A percentile compares a stretch with the other conserved stretches of the same genome.
These are phyloP conservation scores for Xylariaceae sp. DNA, from an alignment of 2,329 filamentous ascomycete genomes.

Conservation along the genomic window DNA sequence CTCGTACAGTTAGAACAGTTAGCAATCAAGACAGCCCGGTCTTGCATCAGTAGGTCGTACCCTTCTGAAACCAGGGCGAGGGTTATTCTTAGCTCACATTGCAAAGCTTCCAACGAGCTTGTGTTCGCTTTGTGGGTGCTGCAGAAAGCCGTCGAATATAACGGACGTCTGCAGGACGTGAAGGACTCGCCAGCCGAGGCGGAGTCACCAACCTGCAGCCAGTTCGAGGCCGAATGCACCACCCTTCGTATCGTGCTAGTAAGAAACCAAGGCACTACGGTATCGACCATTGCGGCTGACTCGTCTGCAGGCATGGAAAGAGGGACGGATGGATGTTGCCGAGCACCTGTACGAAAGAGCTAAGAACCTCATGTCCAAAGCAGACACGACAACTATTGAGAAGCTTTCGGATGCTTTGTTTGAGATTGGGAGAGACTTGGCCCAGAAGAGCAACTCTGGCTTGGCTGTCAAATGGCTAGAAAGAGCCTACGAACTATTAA, in stretches of 20 bases:
- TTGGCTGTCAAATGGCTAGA: constrained; percentile 68
- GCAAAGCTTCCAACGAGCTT: constrained; percentile 45
- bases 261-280: constrained; percentile 25
- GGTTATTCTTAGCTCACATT: constrained; percentile 15
- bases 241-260: constrained; percentile 63
- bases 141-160: constrained; percentile 57
- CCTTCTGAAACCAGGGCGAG: constrained; percentile 13
- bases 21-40: constrained; percentile 59
- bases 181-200: constrained; percentile 26
- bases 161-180: constrained; percentile 34
- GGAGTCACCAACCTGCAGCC: constrained; percentile 28
- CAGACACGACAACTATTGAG: constrained; percentile 51
- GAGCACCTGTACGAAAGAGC: constrained; percentile 70
- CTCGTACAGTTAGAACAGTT: constrained; percentile 53
- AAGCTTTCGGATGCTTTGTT: constrained; percentile 62
- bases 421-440: constrained; percentile 61
- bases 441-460: constrained; percentile 45
- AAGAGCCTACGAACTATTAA: constrained; percentile 57
- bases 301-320: constrained; percentile 61
- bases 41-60: constrained; percentile 52
- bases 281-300: constrained; percentile 1
- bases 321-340: constrained; percentile 66
- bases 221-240: constrained; percentile 56
- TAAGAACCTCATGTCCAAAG: constrained; percentile 31
- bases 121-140: constrained; percentile 56